Evolutionary conservation across 1,284 basidiomycete species (phyloP), one percentile per base, ranked within the genome.

Genomic region (Sphaerobolus stellatus): DNA sequence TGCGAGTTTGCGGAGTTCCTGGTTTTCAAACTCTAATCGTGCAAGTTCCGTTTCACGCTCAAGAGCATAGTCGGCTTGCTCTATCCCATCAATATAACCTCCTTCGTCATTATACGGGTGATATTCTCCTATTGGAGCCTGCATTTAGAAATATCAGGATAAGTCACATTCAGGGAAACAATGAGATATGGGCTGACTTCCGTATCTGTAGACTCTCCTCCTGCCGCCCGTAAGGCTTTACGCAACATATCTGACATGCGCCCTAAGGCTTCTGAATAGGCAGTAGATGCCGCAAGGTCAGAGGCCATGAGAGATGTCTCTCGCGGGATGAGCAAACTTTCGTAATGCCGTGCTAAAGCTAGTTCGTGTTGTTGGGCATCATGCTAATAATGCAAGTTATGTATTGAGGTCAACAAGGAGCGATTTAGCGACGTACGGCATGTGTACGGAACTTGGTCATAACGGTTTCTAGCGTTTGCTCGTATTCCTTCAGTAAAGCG

Each of bases 391-490:
- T 41, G 6, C 18, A 43, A 7, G 20, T 11, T 43, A 43, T n/a
- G n/a, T 43, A 43, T 14, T 11, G 11, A 22, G 11, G 4, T 11
- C 22, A 13, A 25, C 5, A 24, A 29, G 14, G 9, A 18, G 20
- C 8, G 16, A 5, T 4, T 43, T 27, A 43, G 44, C 41, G 16
- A 82, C 93, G 66, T 68, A 97, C 94, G 18, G 94, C 85, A 65
- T 98, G 90, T 58, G 88, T 88, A 50, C 95, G 82, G 69, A 98
- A 98, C 73, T 98, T 98, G 56, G 84, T 76, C 96, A 99, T 98
- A 67, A 99, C 90, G 31, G 87, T 94, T 66, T 98, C 95, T 73
- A 99, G 82, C 1, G 95, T 98, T 58, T 81, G 79, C 70, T 99
- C 96, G 68, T 97, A 96, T 71, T 99, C 97, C 64, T 94, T 94